phyloP scores from a whole-genome alignment of 2,329 filamentous ascomycete genomes.

The Dothidotthia symphoricarpi region DNA sequence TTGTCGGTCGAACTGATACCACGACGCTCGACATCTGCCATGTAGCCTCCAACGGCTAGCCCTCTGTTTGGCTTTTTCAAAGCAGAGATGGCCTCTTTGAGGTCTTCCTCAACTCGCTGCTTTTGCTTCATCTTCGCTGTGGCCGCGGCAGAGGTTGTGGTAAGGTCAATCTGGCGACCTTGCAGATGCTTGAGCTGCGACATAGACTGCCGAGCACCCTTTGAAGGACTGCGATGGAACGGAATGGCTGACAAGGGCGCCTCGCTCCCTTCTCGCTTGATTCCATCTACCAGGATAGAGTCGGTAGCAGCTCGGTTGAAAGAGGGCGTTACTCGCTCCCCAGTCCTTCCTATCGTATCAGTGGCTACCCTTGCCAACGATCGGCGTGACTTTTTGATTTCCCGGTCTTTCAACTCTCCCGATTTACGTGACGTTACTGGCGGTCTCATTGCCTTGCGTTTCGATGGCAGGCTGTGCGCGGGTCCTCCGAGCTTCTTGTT shows the following conservation, averaged over 20 bases:
- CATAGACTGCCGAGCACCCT: conserved; percentile 38
- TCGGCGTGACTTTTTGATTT: conserved; percentile 45
- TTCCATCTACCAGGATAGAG: conserved; percentile 55
- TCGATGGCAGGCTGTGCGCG: conserved; percentile 57
- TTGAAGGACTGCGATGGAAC: conserved; percentile 47
- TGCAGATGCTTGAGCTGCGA: conserved; percentile 48
- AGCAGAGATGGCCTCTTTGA: conserved; percentile 70
- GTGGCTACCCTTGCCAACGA: conserved; percentile 63
- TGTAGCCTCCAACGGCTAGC: conserved; percentile 64
- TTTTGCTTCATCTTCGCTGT: conserved; percentile 64
- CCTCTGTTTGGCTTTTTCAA: conserved; percentile 74
- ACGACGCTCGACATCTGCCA: conserved; percentile 65
- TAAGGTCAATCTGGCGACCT: conserved; percentile 56
- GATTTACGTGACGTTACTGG: conserved; percentile 38
- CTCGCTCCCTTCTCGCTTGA: conserved; percentile 71
- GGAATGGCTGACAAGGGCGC: conserved; percentile 52
- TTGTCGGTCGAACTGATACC: conserved; percentile 24
- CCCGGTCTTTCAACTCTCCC: conserved; percentile 40
- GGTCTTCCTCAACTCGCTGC: conserved; percentile 65
- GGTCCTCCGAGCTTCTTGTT: conserved; percentile 77
- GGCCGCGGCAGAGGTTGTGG: conserved; percentile 52
- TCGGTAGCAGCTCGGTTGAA: conserved; percentile 68
- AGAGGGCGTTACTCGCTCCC: conserved; percentile 58
- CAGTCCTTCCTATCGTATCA: conserved; percentile 53
- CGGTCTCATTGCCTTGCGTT: conserved; percentile 48